A percentile compares a stretch with the other conserved stretches of the same genome.
Conservation (phyloP, 305 asterid species). For the Fraxinus floribunda region DNA sequence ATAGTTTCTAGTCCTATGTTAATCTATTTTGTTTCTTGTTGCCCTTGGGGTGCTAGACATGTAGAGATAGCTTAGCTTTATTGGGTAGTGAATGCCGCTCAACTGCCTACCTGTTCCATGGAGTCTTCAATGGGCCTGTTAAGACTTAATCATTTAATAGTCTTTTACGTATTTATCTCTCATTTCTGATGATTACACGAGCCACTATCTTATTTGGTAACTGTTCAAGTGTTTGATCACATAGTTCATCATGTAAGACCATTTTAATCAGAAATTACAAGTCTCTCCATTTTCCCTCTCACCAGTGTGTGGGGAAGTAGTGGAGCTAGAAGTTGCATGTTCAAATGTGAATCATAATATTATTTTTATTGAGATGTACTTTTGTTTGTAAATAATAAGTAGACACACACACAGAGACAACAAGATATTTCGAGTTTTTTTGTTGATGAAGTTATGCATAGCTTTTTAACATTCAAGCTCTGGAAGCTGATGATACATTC, state of each 20-base stretch:
- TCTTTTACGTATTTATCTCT: not conserved
- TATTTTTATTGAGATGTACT: not conserved
- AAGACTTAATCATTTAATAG: not conserved
- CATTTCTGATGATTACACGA: not conserved
- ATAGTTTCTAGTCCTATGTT: not conserved
- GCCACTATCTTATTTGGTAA: not conserved
- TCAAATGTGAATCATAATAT: not conserved
- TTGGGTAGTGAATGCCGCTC: not conserved
- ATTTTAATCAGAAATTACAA: not conserved
- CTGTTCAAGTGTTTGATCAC: not conserved
- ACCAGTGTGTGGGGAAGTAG: not conserved
- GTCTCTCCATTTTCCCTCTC: not conserved
- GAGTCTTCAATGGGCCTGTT: not conserved
- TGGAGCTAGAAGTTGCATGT: not conserved
- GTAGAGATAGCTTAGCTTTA: not conserved
- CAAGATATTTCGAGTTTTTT: not conserved
- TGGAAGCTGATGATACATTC: not conserved
- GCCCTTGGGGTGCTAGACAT: not conserved
- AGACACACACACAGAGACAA: not conserved
- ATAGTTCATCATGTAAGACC: not conserved
- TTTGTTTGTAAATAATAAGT: not conserved
- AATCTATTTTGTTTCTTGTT: not conserved
- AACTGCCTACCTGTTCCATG: not conserved
- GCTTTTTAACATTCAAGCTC: not conserved
- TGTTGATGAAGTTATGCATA: not conserved